Conservation (phyloP, 495 filamentous ascomycete genomes). For the Penicillium soppii region DNA sequence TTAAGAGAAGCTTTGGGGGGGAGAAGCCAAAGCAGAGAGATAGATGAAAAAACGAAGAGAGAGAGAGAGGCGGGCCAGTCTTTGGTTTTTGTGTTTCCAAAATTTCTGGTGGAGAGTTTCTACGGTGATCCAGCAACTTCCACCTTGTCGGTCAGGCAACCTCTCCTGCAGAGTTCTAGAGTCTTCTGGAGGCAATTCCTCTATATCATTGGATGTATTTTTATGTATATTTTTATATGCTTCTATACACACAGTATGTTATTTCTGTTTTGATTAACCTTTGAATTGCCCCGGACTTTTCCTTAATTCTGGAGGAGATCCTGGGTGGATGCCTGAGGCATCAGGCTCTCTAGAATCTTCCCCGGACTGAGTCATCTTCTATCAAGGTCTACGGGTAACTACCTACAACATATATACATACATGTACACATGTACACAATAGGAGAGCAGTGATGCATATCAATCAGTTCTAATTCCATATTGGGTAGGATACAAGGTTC, state of each 20-base stretch:
- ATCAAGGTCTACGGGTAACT: no score
- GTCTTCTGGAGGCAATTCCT: slow-evolving; percentile 18
- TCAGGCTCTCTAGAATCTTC: slow-evolving; percentile 8
- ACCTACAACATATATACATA: no score
- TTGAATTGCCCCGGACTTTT: not conserved
- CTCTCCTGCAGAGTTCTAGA: slow-evolving; percentile 27
- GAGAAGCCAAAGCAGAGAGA: slow-evolving; percentile 25
- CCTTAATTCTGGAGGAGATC: slow-evolving; percentile 7
- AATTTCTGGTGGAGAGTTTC: slow-evolving; percentile 39
- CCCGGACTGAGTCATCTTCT: slow-evolving; percentile 4
- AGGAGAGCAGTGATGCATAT: no score
- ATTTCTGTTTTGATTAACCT: not conserved
- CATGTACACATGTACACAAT: no score
- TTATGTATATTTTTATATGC: not conserved
- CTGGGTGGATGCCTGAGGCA: slow-evolving; percentile 10
- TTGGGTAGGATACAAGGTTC: no score
- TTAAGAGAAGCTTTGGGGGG: slow-evolving; percentile 18
- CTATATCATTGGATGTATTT: not conserved
- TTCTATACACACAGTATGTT: not conserved
- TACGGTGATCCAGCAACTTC: slow-evolving; percentile 50
- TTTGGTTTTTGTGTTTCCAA: slow-evolving; percentile 38
- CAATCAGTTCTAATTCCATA: not conserved
- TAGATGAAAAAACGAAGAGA: slow-evolving; percentile 15
- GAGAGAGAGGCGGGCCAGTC: slow-evolving; percentile 18
- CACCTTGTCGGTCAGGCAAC: slow-evolving; percentile 33